Evolutionary conservation across 192 early-diverging fungal species (phyloP).

Genomic region (Podila horticola): DNA sequence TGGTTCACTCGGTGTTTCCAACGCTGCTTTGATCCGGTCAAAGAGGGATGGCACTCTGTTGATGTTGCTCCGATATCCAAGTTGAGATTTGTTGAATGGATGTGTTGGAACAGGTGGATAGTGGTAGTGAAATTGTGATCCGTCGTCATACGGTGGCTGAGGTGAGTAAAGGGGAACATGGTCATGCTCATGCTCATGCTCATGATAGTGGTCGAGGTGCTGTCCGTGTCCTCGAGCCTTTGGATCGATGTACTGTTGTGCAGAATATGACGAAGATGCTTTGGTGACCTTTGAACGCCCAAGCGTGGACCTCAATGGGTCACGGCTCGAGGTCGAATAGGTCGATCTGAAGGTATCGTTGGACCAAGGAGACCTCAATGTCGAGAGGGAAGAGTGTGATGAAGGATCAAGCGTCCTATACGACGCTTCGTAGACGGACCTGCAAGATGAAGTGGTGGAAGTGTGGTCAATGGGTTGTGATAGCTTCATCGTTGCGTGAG

Average conservation of each 20-base stretch:
- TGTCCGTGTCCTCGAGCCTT: conserved; percentile 2
- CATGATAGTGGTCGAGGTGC: background rate
- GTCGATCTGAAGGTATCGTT: background rate
- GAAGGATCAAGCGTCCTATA: conserved; percentile 10
- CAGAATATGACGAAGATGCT: background rate
- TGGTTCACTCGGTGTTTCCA: conserved; percentile 5
- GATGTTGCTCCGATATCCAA: conserved; percentile 12
- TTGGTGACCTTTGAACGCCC: conserved; percentile 2
- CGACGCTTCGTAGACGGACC: conserved; percentile 26
- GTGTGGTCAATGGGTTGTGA: conserved; percentile 32
- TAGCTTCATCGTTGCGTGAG: conserved; percentile 11
- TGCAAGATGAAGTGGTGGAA: conserved; percentile 23
- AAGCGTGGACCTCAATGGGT: background rate
- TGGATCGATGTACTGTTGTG: background rate
- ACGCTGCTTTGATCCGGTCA: conserved; percentile 37
- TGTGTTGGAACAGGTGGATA: conserved; percentile 2
- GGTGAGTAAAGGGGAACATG: no score
- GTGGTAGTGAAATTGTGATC: conserved; percentile 17
- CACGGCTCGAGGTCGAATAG: background rate
- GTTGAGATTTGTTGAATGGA: conserved; percentile 18
- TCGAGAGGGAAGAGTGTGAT: background rate
- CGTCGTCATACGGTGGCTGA: background rate
- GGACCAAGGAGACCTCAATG: background rate
- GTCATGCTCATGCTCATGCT: no score
- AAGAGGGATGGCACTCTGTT: conserved; percentile 26